Evolutionary conservation across 257 asterid genomes (phyloP).

Genomic region (Phtheirospermum japonicum): DNA sequence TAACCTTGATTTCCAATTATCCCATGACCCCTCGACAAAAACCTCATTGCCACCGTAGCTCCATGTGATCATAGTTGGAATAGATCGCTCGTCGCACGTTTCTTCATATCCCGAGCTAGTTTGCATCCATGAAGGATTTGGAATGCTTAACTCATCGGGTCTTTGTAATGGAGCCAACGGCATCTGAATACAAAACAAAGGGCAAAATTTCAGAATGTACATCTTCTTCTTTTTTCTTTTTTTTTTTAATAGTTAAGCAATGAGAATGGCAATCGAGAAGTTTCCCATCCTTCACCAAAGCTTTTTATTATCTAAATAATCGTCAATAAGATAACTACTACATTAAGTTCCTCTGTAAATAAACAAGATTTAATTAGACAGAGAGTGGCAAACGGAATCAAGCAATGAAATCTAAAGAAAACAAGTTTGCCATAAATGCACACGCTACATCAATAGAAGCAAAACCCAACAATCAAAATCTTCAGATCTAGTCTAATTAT

Average conservation of each 20-base stretch:
- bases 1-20: conserved; percentile 91
- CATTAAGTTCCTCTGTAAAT: no score
- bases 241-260: no score
- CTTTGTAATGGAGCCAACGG: conserved; percentile 90
- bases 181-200: conserved; percentile 49
- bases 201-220: no score
- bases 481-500: conserved; percentile 43
- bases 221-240: no score
- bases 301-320: no score
- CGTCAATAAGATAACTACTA: no score
- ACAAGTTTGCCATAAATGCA: conserved; percentile 16
- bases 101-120: conserved; percentile 64
- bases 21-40: conserved; percentile 97
- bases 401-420: conserved; percentile 14
- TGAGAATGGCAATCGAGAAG: no score
- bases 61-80: conserved; percentile 97
- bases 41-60: conserved; percentile 81
- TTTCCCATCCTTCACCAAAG: no score
- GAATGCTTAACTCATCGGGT: conserved; percentile 78
- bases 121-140: conserved; percentile 95
- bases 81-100: conserved; percentile 56
- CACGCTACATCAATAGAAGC: conserved; percentile 17
- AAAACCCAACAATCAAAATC: conserved; percentile 31
- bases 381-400: background rate
- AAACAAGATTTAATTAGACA: conserved; percentile 8